A percentile compares a stretch with the other conserved stretches of the same genome.
Conservation (phyloP, 768 basidiomycete species). For the Tulasnella sp. region DNA sequence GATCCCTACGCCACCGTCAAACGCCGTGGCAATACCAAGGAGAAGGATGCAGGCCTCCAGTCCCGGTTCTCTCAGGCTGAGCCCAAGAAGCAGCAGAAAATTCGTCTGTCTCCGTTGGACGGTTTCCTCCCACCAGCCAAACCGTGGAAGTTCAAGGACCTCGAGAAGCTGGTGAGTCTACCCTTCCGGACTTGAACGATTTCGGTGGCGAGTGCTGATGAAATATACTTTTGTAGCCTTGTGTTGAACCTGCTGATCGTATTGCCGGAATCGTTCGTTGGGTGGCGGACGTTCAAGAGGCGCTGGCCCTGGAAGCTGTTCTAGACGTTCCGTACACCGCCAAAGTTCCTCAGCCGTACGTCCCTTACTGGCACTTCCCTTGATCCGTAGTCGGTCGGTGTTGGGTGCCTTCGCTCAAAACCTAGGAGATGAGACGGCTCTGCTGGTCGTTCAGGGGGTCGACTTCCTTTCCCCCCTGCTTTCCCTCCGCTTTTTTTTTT, state of each 20-base stretch:
- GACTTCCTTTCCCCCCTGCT: neutral
- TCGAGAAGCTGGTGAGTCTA: neutral
- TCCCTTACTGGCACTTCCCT: neutral
- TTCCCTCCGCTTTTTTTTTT: neutral
- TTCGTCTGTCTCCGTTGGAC: neutral
- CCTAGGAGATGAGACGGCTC: neutral
- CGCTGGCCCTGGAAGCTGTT: neutral
- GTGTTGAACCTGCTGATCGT: neutral
- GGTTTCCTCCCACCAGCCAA: neutral
- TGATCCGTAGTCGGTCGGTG: neutral
- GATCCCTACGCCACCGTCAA: neutral
- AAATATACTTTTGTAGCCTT: neutral
- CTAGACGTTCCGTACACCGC: neutral
- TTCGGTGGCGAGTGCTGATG: neutral
- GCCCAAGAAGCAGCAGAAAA: neutral
- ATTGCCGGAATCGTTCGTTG: conserved; percentile 5
- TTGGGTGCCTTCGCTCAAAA: too few relatives aligned
- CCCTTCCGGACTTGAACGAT: neutral
- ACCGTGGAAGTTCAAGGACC: conserved; percentile 9
- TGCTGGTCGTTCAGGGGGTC: neutral
- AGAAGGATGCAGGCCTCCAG: too few relatives aligned
- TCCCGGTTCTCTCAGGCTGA: too few relatives aligned
- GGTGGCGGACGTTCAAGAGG: conserved; percentile 2
- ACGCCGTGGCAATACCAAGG: too few relatives aligned
- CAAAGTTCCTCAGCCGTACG: neutral